These are phyloP conservation scores for Trapa bicornis DNA, from an alignment of 345 rosid genomes.

Conservation along the genomic window DNA sequence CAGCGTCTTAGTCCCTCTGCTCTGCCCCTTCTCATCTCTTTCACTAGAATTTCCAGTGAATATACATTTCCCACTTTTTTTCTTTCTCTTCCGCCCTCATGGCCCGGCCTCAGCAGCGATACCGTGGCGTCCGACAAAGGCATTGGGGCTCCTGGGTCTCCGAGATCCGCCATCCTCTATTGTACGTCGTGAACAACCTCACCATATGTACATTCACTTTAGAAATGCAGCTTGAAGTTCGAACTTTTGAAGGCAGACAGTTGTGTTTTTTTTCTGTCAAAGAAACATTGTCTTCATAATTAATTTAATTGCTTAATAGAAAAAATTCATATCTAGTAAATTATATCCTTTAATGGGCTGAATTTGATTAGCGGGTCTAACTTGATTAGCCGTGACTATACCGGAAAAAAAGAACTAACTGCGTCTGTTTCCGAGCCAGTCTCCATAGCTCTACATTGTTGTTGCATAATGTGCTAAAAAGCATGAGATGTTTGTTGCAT, in stretches of 20 bases:
- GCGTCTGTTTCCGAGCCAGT: no score
- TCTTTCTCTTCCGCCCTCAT: slow-evolving; percentile 9
- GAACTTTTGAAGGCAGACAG: not conserved
- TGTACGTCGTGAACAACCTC: slow-evolving; percentile 30
- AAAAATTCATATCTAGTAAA: no score
- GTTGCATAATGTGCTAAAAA: not conserved
- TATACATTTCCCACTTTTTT: slow-evolving; percentile 25
- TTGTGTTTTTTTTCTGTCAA: not conserved
- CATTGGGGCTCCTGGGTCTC: slow-evolving; percentile 99
- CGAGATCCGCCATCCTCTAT: slow-evolving; percentile 88
- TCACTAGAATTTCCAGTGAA: not conserved
- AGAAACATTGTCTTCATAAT: no score
- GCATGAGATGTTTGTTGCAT: slow-evolving; percentile 14
- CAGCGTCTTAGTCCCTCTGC: not conserved
- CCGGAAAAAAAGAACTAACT: no score
- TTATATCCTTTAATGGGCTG: no score
- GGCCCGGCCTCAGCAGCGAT: slow-evolving; percentile 96
- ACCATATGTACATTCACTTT: not conserved
- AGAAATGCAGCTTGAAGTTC: not conserved
- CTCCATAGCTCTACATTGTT: no score
- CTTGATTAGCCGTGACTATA: no score
- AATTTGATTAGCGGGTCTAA: no score
- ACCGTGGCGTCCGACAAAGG: slow-evolving; percentile 91
- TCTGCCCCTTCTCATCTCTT: not conserved
- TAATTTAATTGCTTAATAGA: no score